Evolutionary conservation across 805 yeast genomes (phyloP).

Genomic region (Saturnispora mendoncae): DNA sequence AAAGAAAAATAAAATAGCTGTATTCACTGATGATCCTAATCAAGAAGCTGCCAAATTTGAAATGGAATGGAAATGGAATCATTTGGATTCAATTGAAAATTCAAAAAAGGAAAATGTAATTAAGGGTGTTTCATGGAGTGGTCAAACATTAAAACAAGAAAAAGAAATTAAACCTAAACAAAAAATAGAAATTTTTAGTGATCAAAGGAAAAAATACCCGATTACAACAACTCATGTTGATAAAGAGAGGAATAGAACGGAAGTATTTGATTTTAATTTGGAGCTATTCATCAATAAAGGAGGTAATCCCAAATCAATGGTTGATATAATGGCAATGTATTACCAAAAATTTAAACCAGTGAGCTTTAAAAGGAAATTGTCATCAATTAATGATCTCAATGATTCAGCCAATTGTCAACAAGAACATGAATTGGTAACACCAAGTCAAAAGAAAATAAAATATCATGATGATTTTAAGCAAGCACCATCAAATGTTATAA

Average conservation of each 20-base stretch:
- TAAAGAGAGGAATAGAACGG: conserved; percentile 49
- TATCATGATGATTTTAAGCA: not conserved
- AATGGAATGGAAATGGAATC: conserved; percentile 33
- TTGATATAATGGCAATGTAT: conserved; percentile 47
- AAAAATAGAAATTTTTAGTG: conserved; percentile 32
- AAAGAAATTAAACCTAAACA: not conserved
- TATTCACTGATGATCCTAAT: conserved; percentile 16
- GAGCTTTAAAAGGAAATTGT: not conserved
- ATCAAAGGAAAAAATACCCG: conserved; percentile 28
- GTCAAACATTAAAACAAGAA: conserved; percentile 47
- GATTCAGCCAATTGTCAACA: not conserved
- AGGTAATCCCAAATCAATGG: conserved; percentile 28
- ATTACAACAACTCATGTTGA: conserved; percentile 42
- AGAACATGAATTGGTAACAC: conserved; percentile 1
- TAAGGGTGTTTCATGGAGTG: conserved; percentile 51
- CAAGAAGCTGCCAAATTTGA: not conserved
- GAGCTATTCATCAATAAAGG: conserved; percentile 42
- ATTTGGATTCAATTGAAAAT: conserved; percentile 39
- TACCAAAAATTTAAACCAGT: conserved; percentile 6
- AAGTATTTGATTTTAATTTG: conserved; percentile 51
- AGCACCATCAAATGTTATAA: conserved; percentile 27
- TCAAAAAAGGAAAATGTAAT: conserved; percentile 58
- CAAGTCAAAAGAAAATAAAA: conserved; percentile 6
- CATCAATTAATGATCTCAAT: not conserved
- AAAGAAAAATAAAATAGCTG: conserved; percentile 15